Percentiles rank a stretch among this genome's conserved stretches.
Conservation (phyloP, 2,329 filamentous ascomycete genomes). For the Biscogniauxia marginata region DNA sequence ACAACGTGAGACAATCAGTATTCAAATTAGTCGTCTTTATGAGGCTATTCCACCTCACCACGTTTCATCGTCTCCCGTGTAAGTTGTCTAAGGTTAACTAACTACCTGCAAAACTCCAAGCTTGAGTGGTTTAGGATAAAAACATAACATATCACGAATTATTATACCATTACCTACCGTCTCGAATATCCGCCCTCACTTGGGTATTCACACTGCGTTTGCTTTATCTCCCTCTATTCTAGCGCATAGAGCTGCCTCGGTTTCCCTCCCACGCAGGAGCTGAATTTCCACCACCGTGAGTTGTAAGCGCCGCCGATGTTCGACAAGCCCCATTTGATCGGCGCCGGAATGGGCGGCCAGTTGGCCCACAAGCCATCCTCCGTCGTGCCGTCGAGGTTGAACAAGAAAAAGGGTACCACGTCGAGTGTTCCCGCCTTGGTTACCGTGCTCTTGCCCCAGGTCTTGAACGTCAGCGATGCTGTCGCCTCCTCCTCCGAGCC, state of each 20-base stretch:
- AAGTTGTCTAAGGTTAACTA: no score
- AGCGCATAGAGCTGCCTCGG: slow-evolving; percentile 55
- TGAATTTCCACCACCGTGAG: slow-evolving; percentile 62
- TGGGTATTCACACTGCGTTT: no score
- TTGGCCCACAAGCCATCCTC: slow-evolving; percentile 60
- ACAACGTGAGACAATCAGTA: no score
- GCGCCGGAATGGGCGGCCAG: slow-evolving; percentile 64
- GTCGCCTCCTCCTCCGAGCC: slow-evolving; percentile 44
- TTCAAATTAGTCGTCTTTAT: no score
- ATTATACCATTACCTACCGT: no score
- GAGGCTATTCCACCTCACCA: no score
- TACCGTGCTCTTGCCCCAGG: slow-evolving; percentile 63
- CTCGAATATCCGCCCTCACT: no score
- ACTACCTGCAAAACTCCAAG: no score
- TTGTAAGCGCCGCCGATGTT: slow-evolving; percentile 58
- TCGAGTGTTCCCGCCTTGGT: slow-evolving; percentile 58
- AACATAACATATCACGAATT: no score
- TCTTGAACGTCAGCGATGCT: slow-evolving; percentile 53
- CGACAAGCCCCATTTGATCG: slow-evolving; percentile 58
- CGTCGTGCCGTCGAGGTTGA: slow-evolving; percentile 58
- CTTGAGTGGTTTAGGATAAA: no score
- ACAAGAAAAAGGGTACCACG: slow-evolving; percentile 63
- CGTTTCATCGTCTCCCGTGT: no score
- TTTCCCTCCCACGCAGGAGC: slow-evolving; percentile 54
- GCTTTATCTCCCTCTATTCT: slow-evolving; percentile 12